Conservation (phyloP, 2,329 filamentous ascomycete genomes). For the Nigrospora oryzae region DNA sequence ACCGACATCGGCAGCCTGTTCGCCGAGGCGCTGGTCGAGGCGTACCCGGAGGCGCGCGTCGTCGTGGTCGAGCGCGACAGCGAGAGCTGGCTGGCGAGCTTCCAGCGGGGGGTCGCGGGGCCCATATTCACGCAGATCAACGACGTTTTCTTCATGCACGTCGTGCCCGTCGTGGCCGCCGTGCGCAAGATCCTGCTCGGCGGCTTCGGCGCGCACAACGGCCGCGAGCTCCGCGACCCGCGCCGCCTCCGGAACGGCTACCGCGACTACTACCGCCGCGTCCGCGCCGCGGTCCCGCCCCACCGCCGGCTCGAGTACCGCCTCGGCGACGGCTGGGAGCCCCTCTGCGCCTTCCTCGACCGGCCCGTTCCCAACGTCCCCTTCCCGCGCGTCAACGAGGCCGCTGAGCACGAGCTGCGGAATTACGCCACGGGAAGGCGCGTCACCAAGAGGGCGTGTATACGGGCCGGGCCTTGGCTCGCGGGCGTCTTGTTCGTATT, state of each 20-base stretch:
- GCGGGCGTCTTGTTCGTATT: no score
- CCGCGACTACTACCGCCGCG: slow-evolving; percentile 8
- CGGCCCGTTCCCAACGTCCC: slow-evolving; percentile 6
- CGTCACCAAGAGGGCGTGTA: no score
- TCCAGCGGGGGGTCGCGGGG: slow-evolving; percentile 11
- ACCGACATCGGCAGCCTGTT: slow-evolving; percentile 12
- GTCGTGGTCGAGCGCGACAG: slow-evolving; percentile 13
- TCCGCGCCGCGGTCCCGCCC: slow-evolving; percentile 7
- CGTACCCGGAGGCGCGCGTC: slow-evolving; percentile 13
- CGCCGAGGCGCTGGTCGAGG: slow-evolving; percentile 8
- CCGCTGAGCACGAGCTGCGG: background rate
- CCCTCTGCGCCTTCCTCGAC: slow-evolving; percentile 14
- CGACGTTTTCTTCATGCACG: background rate
- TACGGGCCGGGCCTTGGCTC: no score
- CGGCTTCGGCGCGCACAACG: slow-evolving; percentile 23
- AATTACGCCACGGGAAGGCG: no score
- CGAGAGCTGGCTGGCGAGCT: slow-evolving; percentile 14
- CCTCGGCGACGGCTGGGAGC: slow-evolving; percentile 14
- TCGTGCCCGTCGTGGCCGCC: slow-evolving; percentile 14
- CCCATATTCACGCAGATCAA: slow-evolving; percentile 6
- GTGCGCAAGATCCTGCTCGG: slow-evolving; percentile 4
- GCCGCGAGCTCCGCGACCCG: slow-evolving; percentile 55
- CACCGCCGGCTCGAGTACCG: slow-evolving; percentile 11
- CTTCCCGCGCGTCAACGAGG: slow-evolving; percentile 7
- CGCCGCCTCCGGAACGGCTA: slow-evolving; percentile 34